phyloP scores from a whole-genome alignment of 106 monocot genomes.

The Chionographis japonica region DNA sequence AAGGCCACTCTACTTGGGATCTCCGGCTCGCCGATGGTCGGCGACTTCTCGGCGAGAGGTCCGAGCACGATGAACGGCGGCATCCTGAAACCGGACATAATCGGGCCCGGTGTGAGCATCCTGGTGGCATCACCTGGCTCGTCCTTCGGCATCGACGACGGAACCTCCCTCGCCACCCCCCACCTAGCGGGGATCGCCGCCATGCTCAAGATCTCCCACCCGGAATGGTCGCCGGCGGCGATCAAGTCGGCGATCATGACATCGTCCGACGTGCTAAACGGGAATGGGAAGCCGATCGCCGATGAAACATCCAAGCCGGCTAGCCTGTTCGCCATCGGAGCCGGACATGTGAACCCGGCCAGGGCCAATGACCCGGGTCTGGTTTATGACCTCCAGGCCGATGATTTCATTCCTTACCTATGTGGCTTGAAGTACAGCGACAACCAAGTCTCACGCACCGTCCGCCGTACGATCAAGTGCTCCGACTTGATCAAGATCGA shows the following conservation, averaged over 20 bases:
- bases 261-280: constrained; percentile 2
- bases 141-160: constrained; percentile 17
- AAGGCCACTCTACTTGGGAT: no score
- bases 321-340: constrained; percentile 2
- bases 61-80: constrained; percentile 8
- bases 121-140: constrained; percentile 38
- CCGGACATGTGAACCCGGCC: constrained; percentile 16
- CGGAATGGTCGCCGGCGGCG: constrained; percentile 19
- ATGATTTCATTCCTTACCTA: constrained; percentile 24
- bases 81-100: constrained; percentile 45
- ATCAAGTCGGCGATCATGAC: constrained; percentile 34
- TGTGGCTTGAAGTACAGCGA: constrained; percentile 6
- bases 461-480: background rate
- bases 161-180: constrained; percentile 53
- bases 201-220: constrained; percentile 14
- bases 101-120: constrained; percentile 40
- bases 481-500: background rate
- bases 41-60: constrained; percentile 8
- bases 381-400: constrained; percentile 11
- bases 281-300: constrained; percentile 7
- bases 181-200: constrained; percentile 41
- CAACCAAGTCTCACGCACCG: constrained; percentile 4
- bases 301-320: constrained; percentile 6
- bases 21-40: no score
- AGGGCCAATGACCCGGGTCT: constrained; percentile 27